A percentile compares a stretch with the other conserved stretches of the same genome.
Conservation (phyloP, 805 yeast genomes). For the Vanderwaltozyma verrucispora region DNA sequence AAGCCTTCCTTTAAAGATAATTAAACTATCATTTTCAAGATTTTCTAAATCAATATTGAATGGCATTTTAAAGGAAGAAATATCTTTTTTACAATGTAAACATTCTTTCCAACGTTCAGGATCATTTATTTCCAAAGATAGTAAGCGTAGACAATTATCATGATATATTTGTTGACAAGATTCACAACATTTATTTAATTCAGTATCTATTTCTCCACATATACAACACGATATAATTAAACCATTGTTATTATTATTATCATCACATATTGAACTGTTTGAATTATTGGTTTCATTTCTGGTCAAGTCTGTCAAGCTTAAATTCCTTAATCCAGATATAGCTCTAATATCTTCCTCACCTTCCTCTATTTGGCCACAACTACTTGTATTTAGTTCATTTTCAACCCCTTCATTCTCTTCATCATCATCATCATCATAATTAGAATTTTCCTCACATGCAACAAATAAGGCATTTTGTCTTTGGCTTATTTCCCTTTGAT, state of each 20-base stretch:
- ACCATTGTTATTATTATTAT: not conserved
- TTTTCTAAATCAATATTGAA: not conserved
- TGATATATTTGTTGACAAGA: conserved; percentile 14
- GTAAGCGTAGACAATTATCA: conserved; percentile 15
- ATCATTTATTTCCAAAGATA: conserved; percentile 17
- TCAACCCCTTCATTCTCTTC: not conserved
- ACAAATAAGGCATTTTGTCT: no score
- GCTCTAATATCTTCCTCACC: no score
- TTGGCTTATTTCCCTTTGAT: not conserved
- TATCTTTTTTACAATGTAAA: conserved; percentile 7
- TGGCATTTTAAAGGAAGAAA: conserved; percentile 1
- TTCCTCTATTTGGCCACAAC: conserved; percentile 3
- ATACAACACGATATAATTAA: conserved; percentile 5
- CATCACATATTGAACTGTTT: no score
- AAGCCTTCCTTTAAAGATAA: conserved; percentile 5
- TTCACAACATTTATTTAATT: conserved; percentile 9
- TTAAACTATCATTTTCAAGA: not conserved
- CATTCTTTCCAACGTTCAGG: conserved; percentile 14
- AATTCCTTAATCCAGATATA: not conserved
- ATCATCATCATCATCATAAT: not conserved
- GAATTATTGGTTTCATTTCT: no score
- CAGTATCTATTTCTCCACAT: conserved; percentile 12
- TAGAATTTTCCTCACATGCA: no score
- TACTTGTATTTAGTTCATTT: not conserved
- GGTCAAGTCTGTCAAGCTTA: not conserved